Evolutionary conservation across 139 green algal species (phyloP).

Genomic region (Trebouxia sp.): DNA sequence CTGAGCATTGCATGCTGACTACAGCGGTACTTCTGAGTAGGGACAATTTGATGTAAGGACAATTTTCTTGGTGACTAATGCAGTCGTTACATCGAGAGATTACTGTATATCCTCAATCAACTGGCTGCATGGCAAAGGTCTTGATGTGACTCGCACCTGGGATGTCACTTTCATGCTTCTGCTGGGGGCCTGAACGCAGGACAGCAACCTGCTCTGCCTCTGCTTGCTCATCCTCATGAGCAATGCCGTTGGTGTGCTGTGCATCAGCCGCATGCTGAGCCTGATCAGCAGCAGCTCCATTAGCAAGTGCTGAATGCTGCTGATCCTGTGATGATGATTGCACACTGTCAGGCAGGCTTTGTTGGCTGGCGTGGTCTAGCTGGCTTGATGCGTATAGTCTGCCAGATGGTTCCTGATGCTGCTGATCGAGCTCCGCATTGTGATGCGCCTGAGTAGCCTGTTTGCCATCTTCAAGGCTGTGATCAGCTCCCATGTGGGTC

Average conservation of each 20-base stretch:
- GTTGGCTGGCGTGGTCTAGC: background rate
- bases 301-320: background rate
- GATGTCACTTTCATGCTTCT: background rate
- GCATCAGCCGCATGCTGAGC: background rate
- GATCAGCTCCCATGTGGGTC: background rate
- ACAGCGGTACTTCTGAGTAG: no score
- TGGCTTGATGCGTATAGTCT: background rate
- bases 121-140: background rate
- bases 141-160: background rate
- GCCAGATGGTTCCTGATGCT: background rate
- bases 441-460: background rate
- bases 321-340: no score
- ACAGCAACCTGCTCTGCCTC: background rate
- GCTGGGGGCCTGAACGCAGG: background rate
- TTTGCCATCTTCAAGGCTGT: background rate
- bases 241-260: background rate
- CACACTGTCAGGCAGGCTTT: constrained; percentile 10
- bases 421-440: background rate
- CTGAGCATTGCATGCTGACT: no score
- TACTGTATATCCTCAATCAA: no score
- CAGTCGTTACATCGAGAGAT: no score
- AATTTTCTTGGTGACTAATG: no score
- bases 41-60: no score
- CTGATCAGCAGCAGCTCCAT: background rate
- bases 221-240: background rate